Evolutionary conservation across 495 filamentous ascomycete genomes (phyloP), one percentile per base, ranked within the genome.

Genomic region (Hypoxylon cercidicola): DNA sequence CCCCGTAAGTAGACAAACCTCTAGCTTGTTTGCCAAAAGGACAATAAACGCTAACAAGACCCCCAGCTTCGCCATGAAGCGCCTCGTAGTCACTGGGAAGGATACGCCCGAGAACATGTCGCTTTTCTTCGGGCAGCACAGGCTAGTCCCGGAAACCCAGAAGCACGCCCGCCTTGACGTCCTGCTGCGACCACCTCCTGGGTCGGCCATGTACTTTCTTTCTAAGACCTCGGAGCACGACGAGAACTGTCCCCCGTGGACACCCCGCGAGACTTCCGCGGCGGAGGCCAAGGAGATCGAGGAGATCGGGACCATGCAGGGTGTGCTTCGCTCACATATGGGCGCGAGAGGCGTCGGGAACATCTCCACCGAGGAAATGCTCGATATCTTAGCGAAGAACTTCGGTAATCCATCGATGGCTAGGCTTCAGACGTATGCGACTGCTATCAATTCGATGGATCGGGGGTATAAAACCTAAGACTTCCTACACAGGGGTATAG

Each of bases 41-140:
- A 41, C 1, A 41, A 0, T 10, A n/a, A 19, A 40, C 19, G 19
- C 44, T 58, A 40, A 58, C 34, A 41, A 41, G 6, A 28, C 13
- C 55, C 5, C 9, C 30, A 65, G 54, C n/a, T 7, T 23, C 2
- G 21, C 48, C 19, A 40, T 65, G 18, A 41, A 46, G 13, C 54
- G 62, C n/a, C 62, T 65, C 13, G 28, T 60, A 1, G 11, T 52
- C 34, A 53, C 55, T 3, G 62, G 62, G 3, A 59, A 60, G 34
- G 62, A 65, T 47, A 59, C 55, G 5, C 37, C 62, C 1, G 37
- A 65, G 25, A 65, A 65, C 32, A 0, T 65, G 1, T 43, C 20
- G 1, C 54, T 65, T 43, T 45, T 65, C 35, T 55, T 60, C 28
- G 62, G 62, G 8, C 54, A 30, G 21, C 15, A 46, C 12, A 21